These are phyloP conservation scores for Pestalotiopsis sp. DNA, from an alignment of 2,329 filamentous ascomycete species.

Conservation along the genomic window DNA sequence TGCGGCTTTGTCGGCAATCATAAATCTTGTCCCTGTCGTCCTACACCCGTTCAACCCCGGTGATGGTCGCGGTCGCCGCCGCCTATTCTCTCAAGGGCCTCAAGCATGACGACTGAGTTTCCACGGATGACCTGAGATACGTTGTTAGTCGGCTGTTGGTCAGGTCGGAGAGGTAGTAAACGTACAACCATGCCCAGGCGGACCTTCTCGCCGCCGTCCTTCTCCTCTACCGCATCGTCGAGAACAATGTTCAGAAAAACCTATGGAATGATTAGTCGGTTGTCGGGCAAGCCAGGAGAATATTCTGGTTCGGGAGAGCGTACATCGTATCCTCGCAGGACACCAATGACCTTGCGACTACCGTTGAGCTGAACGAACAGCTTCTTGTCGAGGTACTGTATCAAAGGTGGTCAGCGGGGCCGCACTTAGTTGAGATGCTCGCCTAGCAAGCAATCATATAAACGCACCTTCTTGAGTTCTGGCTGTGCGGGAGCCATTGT, in stretches of 20 bases:
- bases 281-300: neutral
- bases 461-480: slow-evolving; percentile 91
- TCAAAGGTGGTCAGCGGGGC: slow-evolving; percentile 17
- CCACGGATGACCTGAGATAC: slow-evolving; percentile 82
- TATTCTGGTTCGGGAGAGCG: neutral
- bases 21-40: neutral
- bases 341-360: slow-evolving; percentile 93
- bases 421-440: neutral
- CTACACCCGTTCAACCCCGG: neutral
- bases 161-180: slow-evolving; percentile 23
- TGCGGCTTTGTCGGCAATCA: neutral
- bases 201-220: slow-evolving; percentile 86
- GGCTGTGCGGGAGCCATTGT: slow-evolving; percentile 98
- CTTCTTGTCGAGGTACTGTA: slow-evolving; percentile 97
- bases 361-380: slow-evolving; percentile 98
- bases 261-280: slow-evolving; percentile 45
- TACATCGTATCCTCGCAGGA: slow-evolving; percentile 96
- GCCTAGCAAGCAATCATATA: slow-evolving; percentile 8
- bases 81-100: slow-evolving; percentile 73
- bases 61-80: slow-evolving; percentile 53
- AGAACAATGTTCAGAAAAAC: slow-evolving; percentile 98
- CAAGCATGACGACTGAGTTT: slow-evolving; percentile 98
- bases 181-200: slow-evolving; percentile 89
- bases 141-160: neutral
- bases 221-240: slow-evolving; percentile 95